phyloP scores from a whole-genome alignment of 805 yeast species.

The Yarrowia divulgata region DNA sequence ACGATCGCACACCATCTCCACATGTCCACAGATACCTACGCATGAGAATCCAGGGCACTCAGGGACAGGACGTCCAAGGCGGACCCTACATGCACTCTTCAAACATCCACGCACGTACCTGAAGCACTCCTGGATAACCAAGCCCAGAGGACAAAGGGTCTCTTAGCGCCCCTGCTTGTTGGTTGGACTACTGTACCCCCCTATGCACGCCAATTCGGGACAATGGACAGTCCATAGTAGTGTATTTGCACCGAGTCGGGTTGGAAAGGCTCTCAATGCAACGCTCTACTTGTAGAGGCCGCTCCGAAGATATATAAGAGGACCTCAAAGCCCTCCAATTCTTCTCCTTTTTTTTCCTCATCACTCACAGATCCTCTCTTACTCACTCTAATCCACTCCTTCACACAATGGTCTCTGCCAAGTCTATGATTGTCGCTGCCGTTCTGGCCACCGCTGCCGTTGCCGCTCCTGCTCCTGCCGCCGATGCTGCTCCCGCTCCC shows the following conservation, averaged over 20 bases:
- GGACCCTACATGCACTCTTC: conserved; percentile 1
- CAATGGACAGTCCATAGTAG: not conserved
- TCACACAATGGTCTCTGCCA: conserved; percentile 31
- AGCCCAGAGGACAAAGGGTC: conserved; percentile 4
- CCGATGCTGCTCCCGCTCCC: conserved; percentile 1
- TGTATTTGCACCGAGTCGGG: not conserved
- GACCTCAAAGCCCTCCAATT: not conserved
- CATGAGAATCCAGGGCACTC: not conserved
- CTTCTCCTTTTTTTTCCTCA: not conserved
- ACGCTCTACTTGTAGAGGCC: not conserved
- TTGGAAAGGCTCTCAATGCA: not conserved
- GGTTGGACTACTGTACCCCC: not conserved
- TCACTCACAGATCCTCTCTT: not conserved
- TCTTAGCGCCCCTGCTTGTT: conserved; percentile 2
- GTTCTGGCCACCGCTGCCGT: conserved; percentile 24
- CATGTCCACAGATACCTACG: not conserved
- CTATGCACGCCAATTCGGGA: conserved; percentile 21
- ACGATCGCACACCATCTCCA: not conserved
- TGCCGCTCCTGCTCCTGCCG: conserved; percentile 12
- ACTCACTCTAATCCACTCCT: not conserved
- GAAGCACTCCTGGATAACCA: conserved; percentile 19
- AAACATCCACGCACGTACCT: conserved; percentile 11
- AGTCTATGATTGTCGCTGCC: conserved; percentile 16
- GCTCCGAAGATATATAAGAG: conserved; percentile 5
- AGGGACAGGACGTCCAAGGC: not conserved